Percentiles rank a stretch among this genome's conserved stretches.
Conservation (phyloP, 495 filamentous ascomycete species). For the Hypoxylon trugodes region DNA sequence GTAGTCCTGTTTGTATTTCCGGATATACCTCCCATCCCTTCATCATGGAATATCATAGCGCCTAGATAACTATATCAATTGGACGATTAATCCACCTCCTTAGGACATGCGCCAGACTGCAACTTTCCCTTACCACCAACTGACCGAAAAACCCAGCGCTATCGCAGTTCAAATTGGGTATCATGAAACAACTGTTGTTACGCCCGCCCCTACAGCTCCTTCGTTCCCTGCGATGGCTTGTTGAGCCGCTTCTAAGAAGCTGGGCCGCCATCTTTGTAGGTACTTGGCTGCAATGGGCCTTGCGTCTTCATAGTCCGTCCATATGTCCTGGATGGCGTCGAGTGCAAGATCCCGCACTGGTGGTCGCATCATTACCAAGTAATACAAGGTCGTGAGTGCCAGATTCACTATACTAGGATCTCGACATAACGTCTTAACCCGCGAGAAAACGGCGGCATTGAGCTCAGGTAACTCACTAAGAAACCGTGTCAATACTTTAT, state of each 20-base stretch:
- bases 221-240: conserved; percentile 15
- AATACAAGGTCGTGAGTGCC: conserved; percentile 62
- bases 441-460: conserved; percentile 69
- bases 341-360: conserved; percentile 83
- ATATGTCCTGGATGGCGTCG: conserved; percentile 85
- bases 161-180: conserved; percentile 25
- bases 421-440: conserved; percentile 81
- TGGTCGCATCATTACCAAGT: conserved; percentile 85
- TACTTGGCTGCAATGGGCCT: conserved; percentile 63
- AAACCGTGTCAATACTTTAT: conserved; percentile 89
- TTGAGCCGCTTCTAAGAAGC: conserved; percentile 54
- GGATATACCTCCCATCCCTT: neutral
- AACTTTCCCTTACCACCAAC: neutral
- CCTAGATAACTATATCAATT: neutral
- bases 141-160: neutral
- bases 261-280: conserved; percentile 61
- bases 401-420: conserved; percentile 78
- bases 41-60: neutral
- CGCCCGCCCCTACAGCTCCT: conserved; percentile 12
- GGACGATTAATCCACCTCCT: too few relatives aligned
- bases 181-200: conserved; percentile 26
- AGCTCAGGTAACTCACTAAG: conserved; percentile 90
- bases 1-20: neutral
- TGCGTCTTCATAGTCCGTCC: conserved; percentile 73
- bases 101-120: neutral